A percentile compares a stretch with the other conserved stretches of the same genome.
Evolutionary conservation across 176 grass and related monocot genomes (phyloP).

Genomic region (Oryza punctata): DNA sequence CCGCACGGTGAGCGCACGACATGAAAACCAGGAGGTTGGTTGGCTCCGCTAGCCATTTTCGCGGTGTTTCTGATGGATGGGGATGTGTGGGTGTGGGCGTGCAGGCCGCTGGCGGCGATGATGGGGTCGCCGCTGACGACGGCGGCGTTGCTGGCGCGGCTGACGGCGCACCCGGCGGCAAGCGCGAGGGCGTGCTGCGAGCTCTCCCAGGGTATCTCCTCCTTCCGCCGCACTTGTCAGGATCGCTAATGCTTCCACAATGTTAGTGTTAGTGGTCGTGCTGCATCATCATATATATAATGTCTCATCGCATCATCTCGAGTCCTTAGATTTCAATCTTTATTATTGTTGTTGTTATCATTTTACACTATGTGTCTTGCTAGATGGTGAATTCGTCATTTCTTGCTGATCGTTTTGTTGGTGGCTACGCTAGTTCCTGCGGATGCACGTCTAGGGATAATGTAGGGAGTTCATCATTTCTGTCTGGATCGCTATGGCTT

Average conservation of each 20-base stretch:
- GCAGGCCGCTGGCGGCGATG: conserved; percentile 70
- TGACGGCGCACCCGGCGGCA: conserved; percentile 78
- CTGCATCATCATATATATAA: conserved; percentile 1
- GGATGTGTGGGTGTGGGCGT: not conserved
- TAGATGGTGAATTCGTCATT: not conserved
- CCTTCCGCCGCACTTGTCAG: conserved; percentile 54
- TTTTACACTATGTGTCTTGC: not conserved
- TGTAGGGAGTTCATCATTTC: not conserved
- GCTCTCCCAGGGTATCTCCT: conserved; percentile 94
- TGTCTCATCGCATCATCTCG: not conserved
- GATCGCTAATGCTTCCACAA: conserved; percentile 52
- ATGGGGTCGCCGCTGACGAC: conserved; percentile 57
- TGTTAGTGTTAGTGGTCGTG: conserved; percentile 34
- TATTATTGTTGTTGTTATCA: no score
- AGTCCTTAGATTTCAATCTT: not conserved
- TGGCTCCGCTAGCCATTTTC: no score
- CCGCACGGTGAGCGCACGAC: conserved; percentile 32
- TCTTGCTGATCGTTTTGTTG: not conserved
- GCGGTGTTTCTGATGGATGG: not conserved
- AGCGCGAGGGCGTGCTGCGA: conserved; percentile 91
- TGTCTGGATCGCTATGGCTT: not conserved
- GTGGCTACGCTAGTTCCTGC: not conserved
- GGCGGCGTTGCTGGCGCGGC: conserved; percentile 50
- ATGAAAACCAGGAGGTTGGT: no score
- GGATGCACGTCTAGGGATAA: not conserved